These are phyloP conservation scores for Mortierella antarctica DNA, from an alignment of 192 early-diverging fungal species.

Conservation along the genomic window DNA sequence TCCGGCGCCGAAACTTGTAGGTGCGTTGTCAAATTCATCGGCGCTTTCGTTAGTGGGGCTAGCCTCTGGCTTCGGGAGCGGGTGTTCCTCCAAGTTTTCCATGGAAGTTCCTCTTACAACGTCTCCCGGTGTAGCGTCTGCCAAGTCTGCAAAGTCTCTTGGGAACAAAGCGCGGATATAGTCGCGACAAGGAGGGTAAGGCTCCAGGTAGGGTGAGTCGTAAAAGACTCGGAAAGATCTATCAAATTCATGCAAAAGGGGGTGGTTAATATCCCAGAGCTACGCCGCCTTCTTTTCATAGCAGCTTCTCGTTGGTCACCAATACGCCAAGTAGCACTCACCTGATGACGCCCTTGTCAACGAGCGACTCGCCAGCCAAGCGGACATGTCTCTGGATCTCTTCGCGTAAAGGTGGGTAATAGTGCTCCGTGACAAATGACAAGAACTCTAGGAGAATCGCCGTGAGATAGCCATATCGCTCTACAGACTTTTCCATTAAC, in stretches of 20 bases:
- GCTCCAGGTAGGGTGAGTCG: conserved; percentile 40
- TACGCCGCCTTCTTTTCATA: not conserved
- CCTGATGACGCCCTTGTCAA: conserved; percentile 73
- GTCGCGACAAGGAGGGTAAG: conserved; percentile 32
- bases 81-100: conserved; percentile 17
- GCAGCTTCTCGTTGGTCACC: not conserved
- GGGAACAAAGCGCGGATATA: conserved; percentile 29
- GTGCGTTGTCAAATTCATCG: conserved; percentile 30
- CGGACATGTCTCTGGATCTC: conserved; percentile 62
- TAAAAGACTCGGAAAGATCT: conserved; percentile 51
- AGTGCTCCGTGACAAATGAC: conserved; percentile 67
- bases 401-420: conserved; percentile 60
- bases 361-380: conserved; percentile 65
- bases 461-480: conserved; percentile 72
- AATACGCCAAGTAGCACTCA: conserved; percentile 22
- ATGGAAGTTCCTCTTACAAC: conserved; percentile 11
- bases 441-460: conserved; percentile 78
- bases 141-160: conserved; percentile 21
- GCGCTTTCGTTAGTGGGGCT: conserved; percentile 7
- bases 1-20: not conserved
- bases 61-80: not conserved
- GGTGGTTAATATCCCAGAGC: not conserved
- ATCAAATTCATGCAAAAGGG: not conserved
- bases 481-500: conserved; percentile 74
- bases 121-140: conserved; percentile 1